Evolutionary conservation across 371 early-diverging fungal species (phyloP), one percentile per base, ranked within the genome.

Genomic region (Syncephalastrum sp.): DNA sequence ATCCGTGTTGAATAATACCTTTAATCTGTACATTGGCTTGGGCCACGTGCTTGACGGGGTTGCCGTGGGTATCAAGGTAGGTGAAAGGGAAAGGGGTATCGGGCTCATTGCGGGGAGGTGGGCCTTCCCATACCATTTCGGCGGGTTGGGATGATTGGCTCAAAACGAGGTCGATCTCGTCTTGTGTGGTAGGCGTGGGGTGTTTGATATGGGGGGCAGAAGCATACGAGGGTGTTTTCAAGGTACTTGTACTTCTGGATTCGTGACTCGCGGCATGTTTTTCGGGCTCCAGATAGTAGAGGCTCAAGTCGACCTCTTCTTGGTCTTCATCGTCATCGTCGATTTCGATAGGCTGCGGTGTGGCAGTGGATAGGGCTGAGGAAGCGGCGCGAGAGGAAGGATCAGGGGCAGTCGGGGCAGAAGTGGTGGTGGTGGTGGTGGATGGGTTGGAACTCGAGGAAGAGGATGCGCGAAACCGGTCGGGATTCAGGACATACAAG

Each of bases 1-100:
- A 7, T 10, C 2, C 8, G 2, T 33, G 12, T 1, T 33, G 5
- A 8, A 8, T 10, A 3, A 0, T 33, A 33, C 38, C 38, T 33
- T 33, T 33, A 0, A 74, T 46, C 1, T 60, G 51, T 7, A 70
- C 48, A 5, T 52, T 60, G 33, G 79, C 79, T 42, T 70, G 57
- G 1, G 64, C 55, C 3, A 55, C 42, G 33, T 65, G 68, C 5
- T 62, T 42, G 0, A 72, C 72, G 12, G 59, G 59, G 4, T 69
- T 16, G 3, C 56, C 48, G 0, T 53, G 45, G 23, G 50, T 42
- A 48, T 72, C 60, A 1, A 79, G 42, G 57, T 67, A 79, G 3
- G 74, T 69, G 27, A 67, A 79, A n/a, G 23, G 29, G 49, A 47
- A 45, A 33, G 38, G 38, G 38, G 38, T 33, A 33, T 33, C 38